Evolutionary conservation across 2,329 filamentous ascomycete genomes (phyloP), one percentile per base, ranked within the genome.

Genomic region (Curvularia sp.): DNA sequence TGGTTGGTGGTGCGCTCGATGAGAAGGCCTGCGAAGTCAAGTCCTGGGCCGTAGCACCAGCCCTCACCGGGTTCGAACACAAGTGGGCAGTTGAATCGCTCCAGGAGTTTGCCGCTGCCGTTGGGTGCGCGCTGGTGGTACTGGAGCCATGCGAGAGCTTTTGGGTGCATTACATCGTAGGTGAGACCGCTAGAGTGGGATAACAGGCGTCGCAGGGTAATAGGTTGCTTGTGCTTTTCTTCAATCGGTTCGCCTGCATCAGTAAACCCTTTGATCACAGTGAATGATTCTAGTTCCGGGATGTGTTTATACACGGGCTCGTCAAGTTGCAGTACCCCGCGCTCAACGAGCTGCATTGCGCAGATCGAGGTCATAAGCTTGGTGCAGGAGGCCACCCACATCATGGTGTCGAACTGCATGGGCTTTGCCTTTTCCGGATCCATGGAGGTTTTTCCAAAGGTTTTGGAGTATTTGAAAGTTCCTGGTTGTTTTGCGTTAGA

Each of bases 111-210:
- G 20, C 80, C 67, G 44, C 81, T 63, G 1, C 77, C 79, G 49
- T 79, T 79, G 0, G 38, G 49, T 1, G 20, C 9, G 24, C 47
- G 20, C 3, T 73, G 73, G 22, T 69, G 57, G 39, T 65, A 64
- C 20, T 63, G 53, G 9, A 61, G 9, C 81, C 81, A 85, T 15
- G 72, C 75, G 0, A 63, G 54, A 1, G 82, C 67, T 5, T 77
- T 72, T 0, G 80, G 76, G 49, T 83, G 76, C 15, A 72, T 67
- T 12, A 75, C 38, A 43, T 83, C 81, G 64, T 84, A 82, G 1
- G 73, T 76, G 0, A 84, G 57, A 2, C 84, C 84, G 5, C 77
- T 71, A 0, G 82, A 81, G 66, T 86, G 84, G 0, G 80, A 82
- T 3, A 86, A 76, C 0, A 86, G 76, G 22, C 75, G 75, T 3